A percentile compares a stretch with the other conserved stretches of the same genome.
Conservation (phyloP, 208 protist species). For the Wallacemonas collosoma region DNA sequence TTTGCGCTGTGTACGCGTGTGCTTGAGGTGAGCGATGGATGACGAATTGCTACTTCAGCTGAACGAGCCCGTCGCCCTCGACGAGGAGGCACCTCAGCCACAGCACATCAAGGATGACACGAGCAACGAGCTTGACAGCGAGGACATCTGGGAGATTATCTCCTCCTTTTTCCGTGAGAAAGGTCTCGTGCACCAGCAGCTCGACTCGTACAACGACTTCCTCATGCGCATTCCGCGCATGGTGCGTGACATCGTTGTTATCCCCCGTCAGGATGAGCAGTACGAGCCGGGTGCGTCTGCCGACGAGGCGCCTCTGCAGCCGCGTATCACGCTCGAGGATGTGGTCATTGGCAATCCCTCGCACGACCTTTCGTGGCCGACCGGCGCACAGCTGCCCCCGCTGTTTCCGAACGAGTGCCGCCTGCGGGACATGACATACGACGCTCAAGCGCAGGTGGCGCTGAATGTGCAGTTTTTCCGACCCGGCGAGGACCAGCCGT, state of each 20-base stretch:
- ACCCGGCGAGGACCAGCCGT: slow-evolving; percentile 38
- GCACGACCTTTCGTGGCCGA: slow-evolving; percentile 58
- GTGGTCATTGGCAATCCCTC: slow-evolving; percentile 85
- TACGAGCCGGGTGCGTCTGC: slow-evolving; percentile 59
- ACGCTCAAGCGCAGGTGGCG: slow-evolving; percentile 60
- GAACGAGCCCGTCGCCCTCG: slow-evolving; percentile 47
- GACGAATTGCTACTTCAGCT: slow-evolving; percentile 80
- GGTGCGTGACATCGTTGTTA: slow-evolving; percentile 71
- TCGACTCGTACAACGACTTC: slow-evolving; percentile 99
- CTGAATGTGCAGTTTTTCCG: slow-evolving; percentile 64
- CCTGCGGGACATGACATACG: slow-evolving; percentile 96
- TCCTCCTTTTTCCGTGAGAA: slow-evolving; percentile 98
- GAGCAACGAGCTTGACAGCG: slow-evolving; percentile 79
- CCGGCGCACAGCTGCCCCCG: slow-evolving; percentile 57
- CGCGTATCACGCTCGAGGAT: slow-evolving; percentile 72
- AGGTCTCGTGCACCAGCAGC: slow-evolving; percentile 98
- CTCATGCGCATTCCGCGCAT: slow-evolving; percentile 85
- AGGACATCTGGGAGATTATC: slow-evolving; percentile 98
- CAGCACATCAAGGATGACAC: slow-evolving; percentile 13
- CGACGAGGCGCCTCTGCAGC: slow-evolving; percentile 68
- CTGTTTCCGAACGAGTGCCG: slow-evolving; percentile 96
- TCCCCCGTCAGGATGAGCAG: slow-evolving; percentile 80
- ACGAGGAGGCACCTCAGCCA: slow-evolving; percentile 8
- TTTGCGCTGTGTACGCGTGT: too few species aligned
- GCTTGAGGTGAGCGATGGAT: slow-evolving; percentile 34